Percentiles rank a stretch among this genome's conserved stretches.
phyloP scores from a whole-genome alignment of 176 grass and related monocot species.

The Poa annua region DNA sequence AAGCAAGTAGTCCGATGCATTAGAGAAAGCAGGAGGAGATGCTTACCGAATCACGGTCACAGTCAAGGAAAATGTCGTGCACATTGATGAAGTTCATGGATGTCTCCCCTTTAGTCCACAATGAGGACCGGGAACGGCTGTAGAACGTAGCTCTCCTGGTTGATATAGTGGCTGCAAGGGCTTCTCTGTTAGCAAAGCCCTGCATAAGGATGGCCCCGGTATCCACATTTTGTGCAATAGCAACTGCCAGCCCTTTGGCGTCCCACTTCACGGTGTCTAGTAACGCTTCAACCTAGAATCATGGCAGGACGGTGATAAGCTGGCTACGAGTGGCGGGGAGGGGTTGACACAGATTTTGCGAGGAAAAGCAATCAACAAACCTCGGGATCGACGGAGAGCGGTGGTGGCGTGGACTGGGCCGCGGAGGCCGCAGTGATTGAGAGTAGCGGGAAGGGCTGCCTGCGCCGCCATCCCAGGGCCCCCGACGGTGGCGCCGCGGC shows the following conservation, averaged over 20 bases:
- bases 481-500: not conserved
- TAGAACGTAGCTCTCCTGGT: slow-evolving; percentile 90
- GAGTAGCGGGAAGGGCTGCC: not conserved
- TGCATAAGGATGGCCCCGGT: slow-evolving; percentile 97
- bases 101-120: slow-evolving; percentile 98
- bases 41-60: slow-evolving; percentile 90
- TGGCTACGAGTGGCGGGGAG: not conserved
- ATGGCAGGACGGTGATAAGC: not conserved
- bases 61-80: slow-evolving; percentile 84
- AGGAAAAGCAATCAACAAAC: not conserved
- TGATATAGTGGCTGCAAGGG: slow-evolving; percentile 70
- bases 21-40: slow-evolving; percentile 32
- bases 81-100: slow-evolving; percentile 97
- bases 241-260: slow-evolving; percentile 81
- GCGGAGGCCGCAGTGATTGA: not conserved
- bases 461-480: slow-evolving; percentile 36
- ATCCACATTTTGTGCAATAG: slow-evolving; percentile 88
- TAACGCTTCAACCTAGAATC: slow-evolving; percentile 58
- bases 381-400: slow-evolving; percentile 18
- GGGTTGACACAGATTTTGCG: not conserved
- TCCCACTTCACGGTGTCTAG: slow-evolving; percentile 92
- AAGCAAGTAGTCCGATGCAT: not conserved
- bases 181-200: slow-evolving; percentile 84
- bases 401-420: not conserved
- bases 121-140: slow-evolving; percentile 74